These are phyloP conservation scores for Exophiala phaeomuriformis DNA, from an alignment of 2,329 filamentous ascomycete genomes.

Conservation along the genomic window DNA sequence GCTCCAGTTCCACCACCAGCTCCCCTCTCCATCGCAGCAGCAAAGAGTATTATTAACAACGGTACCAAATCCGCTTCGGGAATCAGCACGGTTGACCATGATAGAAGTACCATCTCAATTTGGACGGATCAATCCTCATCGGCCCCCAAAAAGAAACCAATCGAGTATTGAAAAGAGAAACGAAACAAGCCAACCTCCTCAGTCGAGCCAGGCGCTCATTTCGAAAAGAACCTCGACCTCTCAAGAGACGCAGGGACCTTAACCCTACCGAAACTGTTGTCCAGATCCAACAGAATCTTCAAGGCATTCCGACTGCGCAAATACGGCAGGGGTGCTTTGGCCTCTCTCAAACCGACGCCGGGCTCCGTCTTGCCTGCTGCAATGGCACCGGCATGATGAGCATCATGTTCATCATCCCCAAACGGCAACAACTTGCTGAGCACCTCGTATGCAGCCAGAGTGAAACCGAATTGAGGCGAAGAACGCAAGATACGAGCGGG, in stretches of 20 bases:
- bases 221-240: not conserved
- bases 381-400: constrained; percentile 33
- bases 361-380: constrained; percentile 55
- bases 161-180: not conserved
- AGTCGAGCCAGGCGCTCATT: not conserved
- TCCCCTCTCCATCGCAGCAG: not conserved
- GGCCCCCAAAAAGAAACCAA: too few relatives aligned
- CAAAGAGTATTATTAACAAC: too few relatives aligned
- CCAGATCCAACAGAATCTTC: constrained; percentile 90
- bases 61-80: too few relatives aligned
- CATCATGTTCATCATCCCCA: constrained; percentile 49
- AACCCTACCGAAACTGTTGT: constrained; percentile 81
- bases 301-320: constrained; percentile 78
- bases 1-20: not conserved
- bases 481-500: constrained; percentile 91
- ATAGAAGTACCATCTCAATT: too few relatives aligned
- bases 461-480: constrained; percentile 96
- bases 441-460: constrained; percentile 88
- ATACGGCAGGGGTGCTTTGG: constrained; percentile 57
- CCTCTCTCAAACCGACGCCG: constrained; percentile 56
- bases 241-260: constrained; percentile 44
- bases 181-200: not conserved
- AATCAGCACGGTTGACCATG: too few relatives aligned
- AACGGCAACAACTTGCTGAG: constrained; percentile 73
- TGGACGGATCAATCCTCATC: too few relatives aligned